Percentiles rank a stretch among this genome's conserved stretches.
Evolutionary conservation across 106 monocot species (phyloP).

Genomic region (Dioscorea zingiberensis): DNA sequence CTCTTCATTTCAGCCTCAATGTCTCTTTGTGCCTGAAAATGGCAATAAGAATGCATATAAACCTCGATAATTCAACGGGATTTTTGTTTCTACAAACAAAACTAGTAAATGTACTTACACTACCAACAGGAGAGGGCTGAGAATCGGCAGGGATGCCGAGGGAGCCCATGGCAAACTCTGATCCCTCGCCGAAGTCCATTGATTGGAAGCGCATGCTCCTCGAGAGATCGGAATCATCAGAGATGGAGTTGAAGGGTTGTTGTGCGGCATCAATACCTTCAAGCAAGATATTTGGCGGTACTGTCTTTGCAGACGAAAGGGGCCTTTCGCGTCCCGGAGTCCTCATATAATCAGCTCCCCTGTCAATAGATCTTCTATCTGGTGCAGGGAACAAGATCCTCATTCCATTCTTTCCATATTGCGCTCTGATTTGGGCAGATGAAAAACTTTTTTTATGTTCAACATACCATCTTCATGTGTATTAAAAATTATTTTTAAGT

Average conservation of each 20-base stretch:
- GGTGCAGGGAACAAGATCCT: neutral
- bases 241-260: conserved; percentile 5
- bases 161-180: conserved; percentile 1
- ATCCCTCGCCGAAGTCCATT: conserved; percentile 15
- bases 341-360: conserved; percentile 4
- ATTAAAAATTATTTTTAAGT: neutral
- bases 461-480: neutral
- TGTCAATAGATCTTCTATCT: conserved; percentile 8
- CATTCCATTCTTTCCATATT: neutral
- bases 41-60: neutral
- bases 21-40: conserved; percentile 11
- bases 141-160: conserved; percentile 7
- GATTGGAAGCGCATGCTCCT: conserved; percentile 3
- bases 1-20: conserved; percentile 32
- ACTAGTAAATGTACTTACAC: conserved; percentile 8
- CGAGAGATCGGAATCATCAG: conserved; percentile 11
- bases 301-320: neutral
- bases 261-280: neutral
- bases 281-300: neutral
- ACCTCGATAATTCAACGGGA: no score
- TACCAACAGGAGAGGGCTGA: conserved; percentile 1
- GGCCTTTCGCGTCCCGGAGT: conserved; percentile 10
- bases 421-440: neutral
- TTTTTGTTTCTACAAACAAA: neutral
- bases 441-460: neutral